Conservation (phyloP, 2,329 filamentous ascomycete genomes). For the Scedosporium minutisporum region DNA sequence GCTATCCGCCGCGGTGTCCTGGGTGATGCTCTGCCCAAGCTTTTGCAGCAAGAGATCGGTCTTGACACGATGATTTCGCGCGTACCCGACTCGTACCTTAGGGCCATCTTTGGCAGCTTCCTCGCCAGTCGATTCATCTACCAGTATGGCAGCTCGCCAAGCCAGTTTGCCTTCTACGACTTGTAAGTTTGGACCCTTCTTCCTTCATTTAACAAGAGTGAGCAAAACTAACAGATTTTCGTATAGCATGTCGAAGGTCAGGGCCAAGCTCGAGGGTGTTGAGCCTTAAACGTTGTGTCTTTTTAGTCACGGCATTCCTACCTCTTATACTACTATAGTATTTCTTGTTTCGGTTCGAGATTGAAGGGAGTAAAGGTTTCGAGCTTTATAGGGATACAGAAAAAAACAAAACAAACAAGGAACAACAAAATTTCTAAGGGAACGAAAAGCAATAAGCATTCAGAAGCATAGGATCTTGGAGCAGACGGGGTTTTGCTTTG, state of each 20-base stretch:
- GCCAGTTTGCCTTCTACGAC: slow-evolving; percentile 96
- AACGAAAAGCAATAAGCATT: neutral
- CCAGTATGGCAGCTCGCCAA: slow-evolving; percentile 82
- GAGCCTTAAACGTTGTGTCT: too few species aligned
- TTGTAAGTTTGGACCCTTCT: slow-evolving; percentile 57
- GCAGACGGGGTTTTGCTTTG: neutral
- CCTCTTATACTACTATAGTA: neutral
- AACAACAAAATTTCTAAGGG: neutral
- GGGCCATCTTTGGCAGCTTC: slow-evolving; percentile 93
- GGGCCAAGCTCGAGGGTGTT: slow-evolving; percentile 25
- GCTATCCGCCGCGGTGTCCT: slow-evolving; percentile 70
- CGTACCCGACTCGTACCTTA: slow-evolving; percentile 84
- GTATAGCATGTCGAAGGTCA: slow-evolving; percentile 54
- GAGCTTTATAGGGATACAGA: neutral
- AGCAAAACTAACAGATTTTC: slow-evolving; percentile 21
- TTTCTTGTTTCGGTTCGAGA: neutral
- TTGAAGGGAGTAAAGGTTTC: neutral
- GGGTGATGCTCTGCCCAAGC: slow-evolving; percentile 71
- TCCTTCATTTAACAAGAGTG: neutral
- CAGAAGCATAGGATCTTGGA: neutral
- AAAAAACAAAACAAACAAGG: neutral
- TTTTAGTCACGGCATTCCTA: too few species aligned
- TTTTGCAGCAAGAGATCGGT: slow-evolving; percentile 82
- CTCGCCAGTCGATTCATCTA: slow-evolving; percentile 94
- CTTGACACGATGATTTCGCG: slow-evolving; percentile 77